phyloP scores from a whole-genome alignment of 257 asterid species.

The Solanum pinnatisectum region DNA sequence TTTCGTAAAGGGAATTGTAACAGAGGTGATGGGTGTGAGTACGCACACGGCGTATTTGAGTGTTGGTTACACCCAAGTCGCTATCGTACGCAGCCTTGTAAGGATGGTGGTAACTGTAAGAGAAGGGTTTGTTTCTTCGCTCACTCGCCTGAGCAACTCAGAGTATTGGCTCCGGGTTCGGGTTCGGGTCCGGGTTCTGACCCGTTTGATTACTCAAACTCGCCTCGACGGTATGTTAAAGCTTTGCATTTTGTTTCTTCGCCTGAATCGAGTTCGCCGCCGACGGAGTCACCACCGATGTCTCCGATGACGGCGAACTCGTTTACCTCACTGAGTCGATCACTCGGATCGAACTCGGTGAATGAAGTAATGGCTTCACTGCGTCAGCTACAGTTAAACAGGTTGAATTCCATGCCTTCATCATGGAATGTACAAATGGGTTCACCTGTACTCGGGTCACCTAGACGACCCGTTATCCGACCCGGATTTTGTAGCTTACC shows the following conservation, averaged over 20 bases:
- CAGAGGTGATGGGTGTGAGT: slow-evolving; percentile 68
- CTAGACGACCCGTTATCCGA: slow-evolving; percentile 12
- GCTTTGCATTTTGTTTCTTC: slow-evolving; percentile 26
- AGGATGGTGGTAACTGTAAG: slow-evolving; percentile 56
- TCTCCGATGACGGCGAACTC: slow-evolving; percentile 31
- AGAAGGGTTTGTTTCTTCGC: slow-evolving; percentile 89
- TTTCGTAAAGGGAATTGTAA: slow-evolving; percentile 55
- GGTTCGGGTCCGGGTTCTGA: slow-evolving; percentile 45
- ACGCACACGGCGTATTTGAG: slow-evolving; percentile 78
- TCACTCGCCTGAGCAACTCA: slow-evolving; percentile 65
- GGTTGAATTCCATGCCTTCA: slow-evolving; percentile 21
- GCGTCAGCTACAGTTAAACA: slow-evolving; percentile 36
- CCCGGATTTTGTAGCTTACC: slow-evolving; percentile 40
- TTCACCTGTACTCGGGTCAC: slow-evolving; percentile 15
- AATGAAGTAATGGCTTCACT: slow-evolving; percentile 28
- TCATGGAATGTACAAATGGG: slow-evolving; percentile 19
- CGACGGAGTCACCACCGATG: slow-evolving; percentile 46
- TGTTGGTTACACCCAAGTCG: slow-evolving; percentile 89
- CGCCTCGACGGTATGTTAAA: background rate
- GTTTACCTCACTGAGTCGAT: slow-evolving; percentile 11
- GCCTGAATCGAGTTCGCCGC: slow-evolving; percentile 32
- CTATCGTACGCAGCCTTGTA: slow-evolving; percentile 86
- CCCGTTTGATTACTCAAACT: background rate
- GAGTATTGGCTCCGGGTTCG: slow-evolving; percentile 50
- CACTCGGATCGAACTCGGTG: slow-evolving; percentile 27